Percentiles rank a stretch among this genome's conserved stretches.
phyloP scores from a whole-genome alignment of 1,139 yeast genomes.

The Kurtzmaniella quercitrusa region DNA sequence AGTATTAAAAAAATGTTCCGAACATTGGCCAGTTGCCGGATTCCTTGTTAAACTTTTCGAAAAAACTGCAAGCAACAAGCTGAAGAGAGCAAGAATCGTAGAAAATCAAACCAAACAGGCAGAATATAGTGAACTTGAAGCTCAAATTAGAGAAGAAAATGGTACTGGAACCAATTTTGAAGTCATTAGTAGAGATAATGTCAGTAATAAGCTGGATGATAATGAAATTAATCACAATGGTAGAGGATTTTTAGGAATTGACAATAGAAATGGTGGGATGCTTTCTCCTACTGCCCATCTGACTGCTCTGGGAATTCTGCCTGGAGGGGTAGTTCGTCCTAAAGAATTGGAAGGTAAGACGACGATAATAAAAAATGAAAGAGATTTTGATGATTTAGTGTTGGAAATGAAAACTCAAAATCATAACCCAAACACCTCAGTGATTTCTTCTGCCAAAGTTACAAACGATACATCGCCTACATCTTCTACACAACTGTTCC shows the following conservation, averaged over 20 bases:
- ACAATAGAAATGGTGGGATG: not conserved
- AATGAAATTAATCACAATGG: not conserved
- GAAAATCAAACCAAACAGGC: constrained; percentile 37
- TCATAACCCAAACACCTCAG: constrained; percentile 1
- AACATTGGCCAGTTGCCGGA: constrained; percentile 42
- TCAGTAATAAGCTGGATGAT: not conserved
- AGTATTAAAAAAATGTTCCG: constrained; percentile 51
- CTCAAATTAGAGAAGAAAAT: constrained; percentile 18
- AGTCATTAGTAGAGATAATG: constrained; percentile 1
- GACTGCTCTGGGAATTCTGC: constrained; percentile 7
- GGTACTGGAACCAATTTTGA: not conserved
- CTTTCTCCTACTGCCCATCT: constrained; percentile 5
- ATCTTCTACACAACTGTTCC: constrained; percentile 39
- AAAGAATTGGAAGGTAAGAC: constrained; percentile 5
- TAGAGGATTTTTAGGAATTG: constrained; percentile 2
- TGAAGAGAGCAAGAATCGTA: constrained; percentile 41
- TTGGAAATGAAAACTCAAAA: constrained; percentile 16
- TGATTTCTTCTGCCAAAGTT: constrained; percentile 1
- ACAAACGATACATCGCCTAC: constrained; percentile 31
- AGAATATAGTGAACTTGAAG: constrained; percentile 32
- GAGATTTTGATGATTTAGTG: constrained; percentile 30
- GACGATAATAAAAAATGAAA: constrained; percentile 6
- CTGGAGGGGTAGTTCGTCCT: constrained; percentile 6
- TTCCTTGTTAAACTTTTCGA: constrained; percentile 40
- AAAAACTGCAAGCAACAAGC: constrained; percentile 43